Conservation (phyloP, 805 yeast species). For the Lipomyces mesembrius region DNA sequence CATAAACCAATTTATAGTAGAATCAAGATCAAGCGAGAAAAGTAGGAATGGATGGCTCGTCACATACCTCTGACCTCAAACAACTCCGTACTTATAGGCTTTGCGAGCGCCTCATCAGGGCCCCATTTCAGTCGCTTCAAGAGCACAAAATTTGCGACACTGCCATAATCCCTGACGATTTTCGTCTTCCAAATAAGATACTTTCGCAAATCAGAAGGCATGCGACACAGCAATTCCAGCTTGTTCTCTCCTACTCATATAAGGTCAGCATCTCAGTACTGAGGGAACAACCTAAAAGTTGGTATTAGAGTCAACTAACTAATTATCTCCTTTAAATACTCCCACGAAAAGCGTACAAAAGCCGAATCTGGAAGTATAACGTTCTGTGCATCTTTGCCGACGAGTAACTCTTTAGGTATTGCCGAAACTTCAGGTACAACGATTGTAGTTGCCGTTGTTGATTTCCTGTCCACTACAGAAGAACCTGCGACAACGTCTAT, state of each 20-base stretch:
- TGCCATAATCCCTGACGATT: slow-evolving; percentile 37
- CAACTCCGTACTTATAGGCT: slow-evolving; percentile 23
- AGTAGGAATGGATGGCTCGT: background rate
- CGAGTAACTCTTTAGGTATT: slow-evolving; percentile 2
- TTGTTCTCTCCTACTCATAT: slow-evolving; percentile 30
- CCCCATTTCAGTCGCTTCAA: slow-evolving; percentile 42
- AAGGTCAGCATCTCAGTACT: background rate
- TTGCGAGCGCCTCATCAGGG: slow-evolving; percentile 24
- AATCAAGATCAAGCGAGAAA: background rate
- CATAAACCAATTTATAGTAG: background rate
- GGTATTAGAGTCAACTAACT: slow-evolving; percentile 20
- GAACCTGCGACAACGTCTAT: background rate
- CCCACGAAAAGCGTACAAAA: slow-evolving; percentile 41
- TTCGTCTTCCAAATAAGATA: slow-evolving; percentile 41
- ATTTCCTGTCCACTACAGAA: background rate
- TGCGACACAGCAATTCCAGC: slow-evolving; percentile 40
- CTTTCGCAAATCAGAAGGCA: slow-evolving; percentile 39
- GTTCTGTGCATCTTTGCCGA: slow-evolving; percentile 27
- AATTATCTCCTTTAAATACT: slow-evolving; percentile 38
- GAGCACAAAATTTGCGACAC: slow-evolving; percentile 40
- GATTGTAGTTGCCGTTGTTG: background rate
- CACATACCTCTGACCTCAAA: slow-evolving; percentile 34
- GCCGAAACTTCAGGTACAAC: background rate
- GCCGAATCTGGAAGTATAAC: slow-evolving; percentile 31
- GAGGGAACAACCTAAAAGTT: background rate